Base-by-base conservation (phyloP, 805 yeast genomes). In the Kazachstania taianensis region DNA sequence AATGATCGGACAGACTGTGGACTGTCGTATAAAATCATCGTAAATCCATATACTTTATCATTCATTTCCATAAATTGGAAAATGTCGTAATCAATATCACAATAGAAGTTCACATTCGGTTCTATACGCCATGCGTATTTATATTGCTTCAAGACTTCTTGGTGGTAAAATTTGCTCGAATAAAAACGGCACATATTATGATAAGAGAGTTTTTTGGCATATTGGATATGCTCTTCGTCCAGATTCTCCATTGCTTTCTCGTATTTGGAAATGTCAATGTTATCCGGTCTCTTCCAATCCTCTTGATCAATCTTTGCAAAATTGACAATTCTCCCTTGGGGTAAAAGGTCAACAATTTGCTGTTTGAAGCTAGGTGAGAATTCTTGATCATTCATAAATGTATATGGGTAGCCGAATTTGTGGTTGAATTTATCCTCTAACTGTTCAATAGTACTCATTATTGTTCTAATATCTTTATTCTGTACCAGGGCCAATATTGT, bases 51-150 rank as follows among this genome's bases (percentile, higher is more conserved):
- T 34, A 66, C 69, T 63, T 80, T 75, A 41, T 73, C 66, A 56
- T 81, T 73, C 52, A 77, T 83, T 47, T 73, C 72, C 94, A 84
- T 82, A 59, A 65, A 81, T 59, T 75, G 72, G 71, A 84, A 84
- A 8, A 81, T 63, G 54, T 84, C 94, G 58, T 80, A 80, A 48
- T 73, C 75, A 39, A 86, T 66, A 55, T 83, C 83, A 63, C 94
- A 85, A 60, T 63, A 72, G 45, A 81, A 70, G 53, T 73, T 70
- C 48, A 80, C 75, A 46, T 73, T 81, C 7, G 95, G 95, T 61
- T 86, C 96, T 28, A 86, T 87, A 58, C 95, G 75, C 95, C 95
- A 85, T 66, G 82, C 83, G 70, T 79, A 85, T 52, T 80, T 81
- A 69, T 77, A 85, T 19, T 76, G 71, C 41, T 67, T 63, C 58